Conservation (phyloP, 768 basidiomycete genomes). For the Boletus coccyginus region DNA sequence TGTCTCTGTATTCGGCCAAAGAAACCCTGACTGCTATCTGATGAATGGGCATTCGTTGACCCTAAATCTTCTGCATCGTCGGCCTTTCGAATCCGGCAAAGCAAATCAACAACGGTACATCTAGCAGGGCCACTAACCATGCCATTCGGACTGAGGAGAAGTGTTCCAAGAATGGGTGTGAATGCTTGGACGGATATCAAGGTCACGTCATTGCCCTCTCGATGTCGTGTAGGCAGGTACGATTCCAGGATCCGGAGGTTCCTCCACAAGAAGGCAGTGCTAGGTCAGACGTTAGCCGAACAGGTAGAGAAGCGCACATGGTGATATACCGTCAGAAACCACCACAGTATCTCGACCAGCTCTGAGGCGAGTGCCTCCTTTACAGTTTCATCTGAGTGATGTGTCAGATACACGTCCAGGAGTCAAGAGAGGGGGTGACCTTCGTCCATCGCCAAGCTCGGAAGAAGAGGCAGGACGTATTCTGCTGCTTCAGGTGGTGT, state of each 20-base stretch:
- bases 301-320: background rate
- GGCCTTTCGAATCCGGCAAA: conserved; percentile 64
- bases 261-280: conserved; percentile 68
- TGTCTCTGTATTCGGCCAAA: conserved; percentile 56
- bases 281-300: conserved; percentile 26
- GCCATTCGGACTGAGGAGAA: conserved; percentile 79
- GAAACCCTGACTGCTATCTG: conserved; percentile 36
- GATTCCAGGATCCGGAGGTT: conserved; percentile 24
- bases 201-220: conserved; percentile 26
- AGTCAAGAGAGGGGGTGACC: conserved; percentile 42
- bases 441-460: conserved; percentile 79
- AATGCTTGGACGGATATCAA: conserved; percentile 80
- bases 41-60: conserved; percentile 33
- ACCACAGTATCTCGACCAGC: conserved; percentile 84
- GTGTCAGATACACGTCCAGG: conserved; percentile 4
- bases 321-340: conserved; percentile 70
- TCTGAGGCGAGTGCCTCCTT: conserved; percentile 84
- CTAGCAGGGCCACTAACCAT: conserved; percentile 72
- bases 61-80: conserved; percentile 42
- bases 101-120: conserved; percentile 72
- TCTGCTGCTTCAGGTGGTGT: conserved; percentile 86
- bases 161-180: conserved; percentile 85
- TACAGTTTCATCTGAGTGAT: conserved; percentile 69
- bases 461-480: conserved; percentile 91
- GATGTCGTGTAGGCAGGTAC: conserved; percentile 13